Conservation (phyloP, 495 filamentous ascomycete genomes). For the Cercophora sp. region DNA sequence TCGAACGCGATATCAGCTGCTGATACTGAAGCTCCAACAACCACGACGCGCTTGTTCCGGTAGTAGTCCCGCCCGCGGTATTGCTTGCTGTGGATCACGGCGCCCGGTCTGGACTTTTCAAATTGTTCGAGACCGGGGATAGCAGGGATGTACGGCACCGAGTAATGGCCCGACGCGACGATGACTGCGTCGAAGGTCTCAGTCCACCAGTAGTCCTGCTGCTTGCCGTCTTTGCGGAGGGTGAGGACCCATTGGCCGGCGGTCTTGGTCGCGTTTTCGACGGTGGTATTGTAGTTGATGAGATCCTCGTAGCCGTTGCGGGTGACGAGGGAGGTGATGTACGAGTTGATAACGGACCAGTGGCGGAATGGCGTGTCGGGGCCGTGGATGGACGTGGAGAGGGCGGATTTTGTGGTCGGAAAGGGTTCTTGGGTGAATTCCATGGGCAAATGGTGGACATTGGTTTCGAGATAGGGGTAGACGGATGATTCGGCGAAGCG, state of each 20-base stretch:
- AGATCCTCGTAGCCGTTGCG: constrained; percentile 33
- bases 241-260: constrained; percentile 34
- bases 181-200: constrained; percentile 65
- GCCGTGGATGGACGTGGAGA: constrained; percentile 30
- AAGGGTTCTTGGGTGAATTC: constrained; percentile 39
- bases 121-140: constrained; percentile 51
- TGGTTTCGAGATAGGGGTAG: constrained; percentile 43
- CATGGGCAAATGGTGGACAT: constrained; percentile 37
- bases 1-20: constrained; percentile 73
- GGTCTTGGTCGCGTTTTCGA: constrained; percentile 32
- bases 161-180: constrained; percentile 69
- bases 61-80: constrained; percentile 57
- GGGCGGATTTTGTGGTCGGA: constrained; percentile 24
- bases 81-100: constrained; percentile 64
- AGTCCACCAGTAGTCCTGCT: constrained; percentile 36
- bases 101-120: constrained; percentile 37
- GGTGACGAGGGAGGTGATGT: constrained; percentile 29
- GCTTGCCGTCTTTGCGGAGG: constrained; percentile 26
- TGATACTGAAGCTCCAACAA: constrained; percentile 69
- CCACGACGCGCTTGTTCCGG: constrained; percentile 53
- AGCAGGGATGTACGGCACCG: constrained; percentile 61
- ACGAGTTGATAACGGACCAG: constrained; percentile 33
- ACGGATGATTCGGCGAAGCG: constrained; percentile 48
- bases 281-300: constrained; percentile 36
- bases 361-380: constrained; percentile 32